Evolutionary conservation across 345 rosid species (phyloP).

Genomic region (Excoecaria agallocha): DNA sequence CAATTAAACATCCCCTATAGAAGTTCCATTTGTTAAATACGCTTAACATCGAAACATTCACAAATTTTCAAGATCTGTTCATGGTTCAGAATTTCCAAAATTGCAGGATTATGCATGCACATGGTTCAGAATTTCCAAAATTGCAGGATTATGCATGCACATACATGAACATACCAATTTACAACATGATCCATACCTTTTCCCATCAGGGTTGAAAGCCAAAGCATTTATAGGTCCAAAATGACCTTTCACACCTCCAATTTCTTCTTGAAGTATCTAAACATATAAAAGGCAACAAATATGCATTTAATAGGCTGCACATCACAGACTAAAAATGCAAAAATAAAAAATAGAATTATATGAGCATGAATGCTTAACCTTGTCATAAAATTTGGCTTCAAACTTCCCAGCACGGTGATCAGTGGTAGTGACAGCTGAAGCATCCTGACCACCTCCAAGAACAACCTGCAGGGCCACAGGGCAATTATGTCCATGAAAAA

Average conservation of each 20-base stretch:
- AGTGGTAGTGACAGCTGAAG: conserved; percentile 91
- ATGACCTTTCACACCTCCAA: conserved; percentile 96
- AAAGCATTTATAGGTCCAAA: conserved; percentile 96
- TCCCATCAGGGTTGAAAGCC: conserved; percentile 94
- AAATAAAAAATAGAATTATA: too few relatives aligned
- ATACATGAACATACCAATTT: background rate
- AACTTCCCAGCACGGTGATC: conserved; percentile 98
- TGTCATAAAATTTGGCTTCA: conserved; percentile 90
- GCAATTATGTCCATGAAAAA: background rate
- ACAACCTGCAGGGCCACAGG: conserved; percentile 55
- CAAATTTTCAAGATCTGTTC: too few relatives aligned
- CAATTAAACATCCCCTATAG: background rate
- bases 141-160: background rate
- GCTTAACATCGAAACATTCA: too few relatives aligned
- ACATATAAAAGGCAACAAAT: background rate
- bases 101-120: too few relatives aligned
- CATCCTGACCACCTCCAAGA: conserved; percentile 99
- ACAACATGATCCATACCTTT: conserved; percentile 48
- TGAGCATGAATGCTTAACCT: conserved; percentile 35
- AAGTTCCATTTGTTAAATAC: too few relatives aligned
- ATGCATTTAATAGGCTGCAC: background rate
- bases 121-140: background rate
- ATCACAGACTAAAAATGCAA: too few relatives aligned
- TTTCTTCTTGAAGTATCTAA: conserved; percentile 82
- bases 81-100: too few relatives aligned